Conservation (phyloP, 2,329 filamentous ascomycete species). For the Dryadomyces quercus-mongolicae region DNA sequence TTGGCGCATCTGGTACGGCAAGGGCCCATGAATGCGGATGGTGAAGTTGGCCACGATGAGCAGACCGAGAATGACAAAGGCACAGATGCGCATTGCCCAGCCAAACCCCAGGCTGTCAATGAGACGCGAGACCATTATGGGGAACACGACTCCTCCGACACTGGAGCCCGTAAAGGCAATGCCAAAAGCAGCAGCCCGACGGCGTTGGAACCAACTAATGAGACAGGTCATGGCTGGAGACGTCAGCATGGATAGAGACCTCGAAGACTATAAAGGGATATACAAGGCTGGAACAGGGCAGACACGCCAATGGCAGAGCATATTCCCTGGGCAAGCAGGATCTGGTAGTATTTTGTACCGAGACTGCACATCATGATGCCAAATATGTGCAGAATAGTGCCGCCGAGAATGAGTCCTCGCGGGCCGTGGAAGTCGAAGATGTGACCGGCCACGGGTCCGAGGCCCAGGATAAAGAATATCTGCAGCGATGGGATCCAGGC, state of each 20-base stretch:
- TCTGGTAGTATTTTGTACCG: slow-evolving; percentile 18
- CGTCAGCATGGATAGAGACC: not conserved
- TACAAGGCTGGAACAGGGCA: slow-evolving; percentile 12
- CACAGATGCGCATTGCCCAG: slow-evolving; percentile 18
- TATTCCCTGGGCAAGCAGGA: slow-evolving; percentile 15
- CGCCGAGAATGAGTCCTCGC: slow-evolving; percentile 32
- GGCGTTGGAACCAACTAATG: slow-evolving; percentile 12
- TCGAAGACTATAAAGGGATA: not conserved
- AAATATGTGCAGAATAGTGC: slow-evolving; percentile 39
- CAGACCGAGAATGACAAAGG: slow-evolving; percentile 16
- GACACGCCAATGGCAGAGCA: slow-evolving; percentile 11
- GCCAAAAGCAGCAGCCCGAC: slow-evolving; percentile 15
- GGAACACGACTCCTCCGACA: slow-evolving; percentile 18
- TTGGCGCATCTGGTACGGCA: slow-evolving; percentile 19
- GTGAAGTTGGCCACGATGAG: slow-evolving; percentile 15
- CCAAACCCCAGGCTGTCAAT: slow-evolving; percentile 14
- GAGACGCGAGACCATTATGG: slow-evolving; percentile 16
- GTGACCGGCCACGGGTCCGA: slow-evolving; percentile 44
- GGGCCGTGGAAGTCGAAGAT: slow-evolving; percentile 49
- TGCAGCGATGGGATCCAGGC: slow-evolving; percentile 46
- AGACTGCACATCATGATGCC: slow-evolving; percentile 47
- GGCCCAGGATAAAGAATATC: slow-evolving; percentile 31
- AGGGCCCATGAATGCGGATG: slow-evolving; percentile 7
- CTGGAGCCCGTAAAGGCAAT: slow-evolving; percentile 13
- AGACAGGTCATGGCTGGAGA: slow-evolving; percentile 9